phyloP scores from a whole-genome alignment of 2,329 filamentous ascomycete species.

The Tothia fuscella region DNA sequence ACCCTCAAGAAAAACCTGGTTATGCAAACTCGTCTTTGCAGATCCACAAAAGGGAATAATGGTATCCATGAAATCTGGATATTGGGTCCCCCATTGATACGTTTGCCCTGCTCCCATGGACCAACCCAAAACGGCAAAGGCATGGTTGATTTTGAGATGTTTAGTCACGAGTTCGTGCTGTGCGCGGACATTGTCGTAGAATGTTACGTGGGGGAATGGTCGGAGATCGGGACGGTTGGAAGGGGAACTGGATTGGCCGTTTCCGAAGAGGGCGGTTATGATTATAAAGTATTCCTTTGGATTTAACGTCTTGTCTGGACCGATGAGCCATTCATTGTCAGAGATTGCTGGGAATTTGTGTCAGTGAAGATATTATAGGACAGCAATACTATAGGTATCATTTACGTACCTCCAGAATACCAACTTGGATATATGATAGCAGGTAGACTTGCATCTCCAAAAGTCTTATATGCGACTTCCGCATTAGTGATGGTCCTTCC shows the following conservation, averaged over 20 bases:
- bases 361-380: background rate
- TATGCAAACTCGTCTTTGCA: conserved; percentile 53
- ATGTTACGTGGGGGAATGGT: conserved; percentile 50
- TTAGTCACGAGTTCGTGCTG: conserved; percentile 56
- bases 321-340: conserved; percentile 66
- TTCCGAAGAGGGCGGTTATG: conserved; percentile 56
- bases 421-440: conserved; percentile 67
- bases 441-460: conserved; percentile 49
- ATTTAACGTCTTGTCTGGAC: conserved; percentile 50
- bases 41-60: conserved; percentile 54
- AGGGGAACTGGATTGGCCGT: conserved; percentile 55
- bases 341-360: conserved; percentile 35
- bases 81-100: conserved; percentile 52
- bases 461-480: conserved; percentile 65
- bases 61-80: conserved; percentile 53
- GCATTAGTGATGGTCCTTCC: conserved; percentile 52
- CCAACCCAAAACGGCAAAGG: conserved; percentile 54
- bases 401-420: conserved; percentile 54
- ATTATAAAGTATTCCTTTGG: conserved; percentile 57
- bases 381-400: conserved; percentile 12
- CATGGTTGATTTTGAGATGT: conserved; percentile 47
- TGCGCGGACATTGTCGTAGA: conserved; percentile 59
- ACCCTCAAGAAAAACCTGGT: conserved; percentile 56
- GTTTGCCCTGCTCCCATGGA: conserved; percentile 59
- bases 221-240: conserved; percentile 44